phyloP scores from a whole-genome alignment of 1,284 basidiomycete species.

The Agroathelia rolfsii region DNA sequence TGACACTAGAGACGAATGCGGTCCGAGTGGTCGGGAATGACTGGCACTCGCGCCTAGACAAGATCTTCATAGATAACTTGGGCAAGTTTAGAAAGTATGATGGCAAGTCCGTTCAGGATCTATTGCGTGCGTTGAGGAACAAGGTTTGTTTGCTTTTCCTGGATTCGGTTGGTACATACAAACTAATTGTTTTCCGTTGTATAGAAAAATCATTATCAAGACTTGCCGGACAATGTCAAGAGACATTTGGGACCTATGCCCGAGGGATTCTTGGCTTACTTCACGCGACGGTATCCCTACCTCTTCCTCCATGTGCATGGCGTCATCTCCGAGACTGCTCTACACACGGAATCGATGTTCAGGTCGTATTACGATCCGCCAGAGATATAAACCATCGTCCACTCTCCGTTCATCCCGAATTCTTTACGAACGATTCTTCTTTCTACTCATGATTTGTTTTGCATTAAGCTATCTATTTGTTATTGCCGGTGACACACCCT shows the following conservation, averaged over 20 bases:
- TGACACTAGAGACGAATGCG: slow-evolving; percentile 69
- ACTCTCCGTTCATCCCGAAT: no score
- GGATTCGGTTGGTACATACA: no score
- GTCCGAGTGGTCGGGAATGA: slow-evolving; percentile 69
- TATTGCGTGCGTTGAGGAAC: slow-evolving; percentile 87
- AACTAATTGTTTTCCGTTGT: neutral
- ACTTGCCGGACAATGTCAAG: slow-evolving; percentile 84
- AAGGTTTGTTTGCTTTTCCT: slow-evolving; percentile 68
- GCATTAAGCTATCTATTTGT: no score
- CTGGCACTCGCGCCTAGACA: slow-evolving; percentile 85
- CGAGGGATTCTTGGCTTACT: slow-evolving; percentile 87
- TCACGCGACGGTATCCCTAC: slow-evolving; percentile 83
- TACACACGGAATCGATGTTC: slow-evolving; percentile 79
- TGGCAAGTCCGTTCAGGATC: slow-evolving; percentile 80
- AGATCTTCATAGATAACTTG: slow-evolving; percentile 84
- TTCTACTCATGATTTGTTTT: no score
- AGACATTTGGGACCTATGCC: slow-evolving; percentile 84
- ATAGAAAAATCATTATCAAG: slow-evolving; percentile 98
- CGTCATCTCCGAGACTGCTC: slow-evolving; percentile 60
- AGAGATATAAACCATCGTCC: no score
- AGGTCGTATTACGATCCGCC: slow-evolving; percentile 70
- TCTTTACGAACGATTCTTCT: no score
- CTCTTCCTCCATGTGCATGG: slow-evolving; percentile 89
- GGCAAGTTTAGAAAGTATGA: slow-evolving; percentile 98
- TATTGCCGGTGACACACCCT: no score